Evolutionary conservation across 495 filamentous ascomycete species (phyloP).

Genomic region (Daldinia decipiens): DNA sequence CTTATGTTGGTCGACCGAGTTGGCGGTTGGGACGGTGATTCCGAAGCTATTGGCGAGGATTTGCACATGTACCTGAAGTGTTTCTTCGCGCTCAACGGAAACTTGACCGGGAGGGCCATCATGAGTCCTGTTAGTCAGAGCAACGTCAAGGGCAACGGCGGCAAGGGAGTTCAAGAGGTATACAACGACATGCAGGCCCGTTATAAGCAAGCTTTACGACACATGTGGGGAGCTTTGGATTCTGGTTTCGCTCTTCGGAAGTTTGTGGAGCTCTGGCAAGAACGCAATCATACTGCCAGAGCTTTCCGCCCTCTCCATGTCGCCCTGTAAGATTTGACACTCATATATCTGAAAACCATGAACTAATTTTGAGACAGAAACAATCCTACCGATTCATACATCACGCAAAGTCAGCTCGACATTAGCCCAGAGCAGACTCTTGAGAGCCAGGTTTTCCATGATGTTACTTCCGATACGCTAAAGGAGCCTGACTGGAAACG

Average conservation of each 20-base stretch:
- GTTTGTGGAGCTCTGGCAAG: conserved; percentile 59
- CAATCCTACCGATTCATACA: conserved; percentile 57
- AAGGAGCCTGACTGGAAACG: conserved; percentile 57
- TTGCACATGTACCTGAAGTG: conserved; percentile 81
- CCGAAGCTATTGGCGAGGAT: conserved; percentile 76
- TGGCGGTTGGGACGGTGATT: conserved; percentile 72
- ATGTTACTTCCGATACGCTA: conserved; percentile 58
- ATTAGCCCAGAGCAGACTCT: conserved; percentile 50
- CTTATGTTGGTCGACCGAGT: conserved; percentile 70
- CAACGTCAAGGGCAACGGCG: conserved; percentile 68
- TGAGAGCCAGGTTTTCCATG: conserved; percentile 60
- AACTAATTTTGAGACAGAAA: conserved; percentile 43
- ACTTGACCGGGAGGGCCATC: conserved; percentile 64
- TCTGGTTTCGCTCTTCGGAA: conserved; percentile 68
- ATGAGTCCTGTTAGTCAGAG: conserved; percentile 73
- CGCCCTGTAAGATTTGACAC: conserved; percentile 51
- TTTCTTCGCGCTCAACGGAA: conserved; percentile 74
- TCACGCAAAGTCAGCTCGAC: conserved; percentile 57
- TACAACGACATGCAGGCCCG: conserved; percentile 65
- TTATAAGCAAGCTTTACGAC: conserved; percentile 72
- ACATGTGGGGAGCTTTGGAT: conserved; percentile 79
- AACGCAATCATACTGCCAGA: conserved; percentile 60
- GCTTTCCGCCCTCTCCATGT: conserved; percentile 63
- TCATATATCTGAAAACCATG: background rate
- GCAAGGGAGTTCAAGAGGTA: conserved; percentile 59